Percentiles rank a stretch among this genome's conserved stretches.
Evolutionary conservation across 768 basidiomycete species (phyloP).

Genomic region (Leccinum ochraceum): DNA sequence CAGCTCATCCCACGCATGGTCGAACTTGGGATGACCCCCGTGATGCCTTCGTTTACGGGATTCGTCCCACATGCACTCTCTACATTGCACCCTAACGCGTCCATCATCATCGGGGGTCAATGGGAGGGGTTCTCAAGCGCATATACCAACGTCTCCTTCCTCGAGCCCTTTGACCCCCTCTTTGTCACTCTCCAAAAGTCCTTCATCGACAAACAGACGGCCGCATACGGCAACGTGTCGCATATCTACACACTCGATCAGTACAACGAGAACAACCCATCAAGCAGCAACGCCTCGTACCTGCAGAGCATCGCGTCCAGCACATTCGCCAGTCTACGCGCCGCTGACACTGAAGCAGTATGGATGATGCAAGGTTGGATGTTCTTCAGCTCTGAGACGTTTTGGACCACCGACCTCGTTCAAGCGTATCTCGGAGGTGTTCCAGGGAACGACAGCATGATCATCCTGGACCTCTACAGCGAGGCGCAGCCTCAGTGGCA

Average conservation of each 20-base stretch:
- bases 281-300: constrained; percentile 35
- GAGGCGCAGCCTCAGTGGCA: constrained; percentile 45
- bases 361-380: constrained; percentile 49
- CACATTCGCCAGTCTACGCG: constrained; percentile 39
- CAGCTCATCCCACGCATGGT: constrained; percentile 30
- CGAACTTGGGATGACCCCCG: constrained; percentile 37
- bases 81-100: not conserved
- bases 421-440: constrained; percentile 42
- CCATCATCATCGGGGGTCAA: constrained; percentile 24
- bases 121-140: constrained; percentile 37
- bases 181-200: constrained; percentile 38
- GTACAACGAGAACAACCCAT: constrained; percentile 34
- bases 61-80: constrained; percentile 39
- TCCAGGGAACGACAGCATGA: constrained; percentile 38
- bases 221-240: constrained; percentile 39
- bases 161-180: constrained; percentile 23
- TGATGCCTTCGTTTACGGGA: constrained; percentile 43
- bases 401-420: constrained; percentile 43
- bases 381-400: constrained; percentile 36
- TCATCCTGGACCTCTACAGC: constrained; percentile 42
- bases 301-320: constrained; percentile 34
- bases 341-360: constrained; percentile 40
- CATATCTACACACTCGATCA: constrained; percentile 41
- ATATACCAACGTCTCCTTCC: constrained; percentile 39
- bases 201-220: constrained; percentile 31